Evolutionary conservation across 805 yeast genomes (phyloP), one percentile per base, ranked within the genome.

Genomic region (Yamadazyma scolyti): DNA sequence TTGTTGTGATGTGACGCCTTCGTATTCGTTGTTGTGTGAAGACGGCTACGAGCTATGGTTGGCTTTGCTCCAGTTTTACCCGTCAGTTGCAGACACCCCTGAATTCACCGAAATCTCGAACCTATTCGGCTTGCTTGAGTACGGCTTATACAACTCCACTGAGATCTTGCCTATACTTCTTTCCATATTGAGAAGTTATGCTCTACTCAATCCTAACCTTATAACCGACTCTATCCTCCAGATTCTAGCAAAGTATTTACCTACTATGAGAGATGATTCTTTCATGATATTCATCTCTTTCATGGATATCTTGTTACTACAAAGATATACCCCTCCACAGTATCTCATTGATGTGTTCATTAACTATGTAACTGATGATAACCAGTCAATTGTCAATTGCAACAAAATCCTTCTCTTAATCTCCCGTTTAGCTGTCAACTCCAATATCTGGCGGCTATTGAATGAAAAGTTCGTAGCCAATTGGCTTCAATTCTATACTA

Each of bases 31-130:
- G 31, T 54, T 89, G 7, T 70, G 81, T 12, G 97, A 89, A 50
- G 97, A 89, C 58, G 96, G 94, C 0, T 77, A 75, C 48, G 95
- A 86, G 34, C 62, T 89, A 24, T 87, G 96, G 95, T 63, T 73
- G n/a, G 66, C 80, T 1, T 52, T 83, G 2, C 51, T 87, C 30
- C 83, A 76, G 40, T 77, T 78, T 39, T 72, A 73, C 31, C 84
- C 90, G 1, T 26, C 37, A 12, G 20, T 18, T n/a, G 31, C 20
- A 9, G 13, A 14, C 12, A 16, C 36, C 3, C 28, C 27, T 9
- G 25, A 25, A 3, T 60, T 68, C 4, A 57, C 56, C 18, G 64
- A 61, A 21, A 53, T 83, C 16, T 33, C 67, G 3, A 59, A 61
- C 11, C 44, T 72, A 11, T 68, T 82, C 40, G 74, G 73, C 6